Evolutionary conservation across 495 filamentous ascomycete genomes (phyloP).

Genomic region (Friedmanniomyces endolithicus): DNA sequence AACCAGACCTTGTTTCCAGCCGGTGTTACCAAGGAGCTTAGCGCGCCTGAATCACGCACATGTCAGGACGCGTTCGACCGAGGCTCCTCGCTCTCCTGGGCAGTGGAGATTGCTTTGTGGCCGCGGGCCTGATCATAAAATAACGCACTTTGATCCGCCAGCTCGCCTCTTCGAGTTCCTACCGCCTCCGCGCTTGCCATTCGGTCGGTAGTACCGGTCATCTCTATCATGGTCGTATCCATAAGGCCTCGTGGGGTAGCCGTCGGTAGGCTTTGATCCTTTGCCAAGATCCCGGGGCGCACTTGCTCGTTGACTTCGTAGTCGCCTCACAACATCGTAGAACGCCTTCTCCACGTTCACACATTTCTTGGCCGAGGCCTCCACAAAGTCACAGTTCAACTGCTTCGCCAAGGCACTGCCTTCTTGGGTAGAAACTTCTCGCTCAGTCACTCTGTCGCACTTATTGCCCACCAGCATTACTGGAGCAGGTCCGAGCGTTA

Average conservation of each 20-base stretch:
- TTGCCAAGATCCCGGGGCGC: slow-evolving; percentile 2
- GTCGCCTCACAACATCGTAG: slow-evolving; percentile 87
- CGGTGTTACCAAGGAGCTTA: too few relatives aligned
- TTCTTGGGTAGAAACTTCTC: slow-evolving; percentile 93
- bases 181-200: background rate
- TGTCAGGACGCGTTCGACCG: too few relatives aligned
- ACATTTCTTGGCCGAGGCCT: slow-evolving; percentile 96
- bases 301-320: slow-evolving; percentile 52
- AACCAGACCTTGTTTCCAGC: too few relatives aligned
- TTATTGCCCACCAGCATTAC: slow-evolving; percentile 99
- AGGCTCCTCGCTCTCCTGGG: too few relatives aligned
- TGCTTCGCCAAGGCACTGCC: slow-evolving; percentile 84
- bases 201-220: slow-evolving; percentile 1
- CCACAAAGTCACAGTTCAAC: slow-evolving; percentile 91
- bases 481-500: slow-evolving; percentile 58
- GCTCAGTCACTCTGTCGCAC: slow-evolving; percentile 87
- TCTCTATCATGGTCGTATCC: background rate
- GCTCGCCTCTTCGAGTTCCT: background rate
- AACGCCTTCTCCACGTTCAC: slow-evolving; percentile 99
- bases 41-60: too few relatives aligned
- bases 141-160: slow-evolving; percentile 15
- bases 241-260: background rate
- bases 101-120: too few relatives aligned
- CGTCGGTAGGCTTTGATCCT: background rate
- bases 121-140: too few relatives aligned